Base-by-base conservation (phyloP, 2,329 filamentous ascomycete species). In the Chaetomium sp. region DNA sequence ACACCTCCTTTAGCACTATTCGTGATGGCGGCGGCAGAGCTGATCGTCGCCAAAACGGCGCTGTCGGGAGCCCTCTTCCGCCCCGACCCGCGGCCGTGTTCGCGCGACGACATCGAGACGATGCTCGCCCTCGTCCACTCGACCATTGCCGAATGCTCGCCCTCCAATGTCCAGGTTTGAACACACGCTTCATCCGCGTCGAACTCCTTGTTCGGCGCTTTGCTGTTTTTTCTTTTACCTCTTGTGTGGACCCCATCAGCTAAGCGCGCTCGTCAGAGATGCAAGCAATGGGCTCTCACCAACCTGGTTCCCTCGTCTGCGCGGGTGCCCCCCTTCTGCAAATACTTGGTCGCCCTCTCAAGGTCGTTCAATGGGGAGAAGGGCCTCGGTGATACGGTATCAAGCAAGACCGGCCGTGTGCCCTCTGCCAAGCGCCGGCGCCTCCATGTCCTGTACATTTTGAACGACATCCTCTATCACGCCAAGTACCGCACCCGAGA, bases 111-210 rank as follows among this genome's bases (percentile, higher is more conserved):
- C 57, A 86, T 92, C 70, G 79, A 86, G 63, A 71, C 79, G 56
- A 88, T 92, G 70, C 81, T 90, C 70, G 69, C 74, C 61, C 76
- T 84, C 57, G 77, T 94, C 66, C 80, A 85, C 70, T 74, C 78
- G 68, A 80, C 80, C 65, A 74, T 89, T 68, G 73, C 79, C 72
- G 80, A 84, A 75, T 92, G 89, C 81, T 88, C 88, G 67, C 80
- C 84, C 68, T 74, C 78, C 77, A 91, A 92, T 77, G 86, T 94
- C 79, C 89, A 94, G 89, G 89, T 94, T 89, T 90, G 86, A 78
- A 69, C 62, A 62, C 58, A 71, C 71, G 72, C 58, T 60, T 63
- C 53, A 65, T 63, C 63, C 53, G 62, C 61, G 53, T 55, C 54
- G 49, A 27, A 27, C 19, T 27, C 19, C 19, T 27, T 27, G 19